phyloP scores from a whole-genome alignment of 2,329 filamentous ascomycete species.

The Dothideomycetes sp. region DNA sequence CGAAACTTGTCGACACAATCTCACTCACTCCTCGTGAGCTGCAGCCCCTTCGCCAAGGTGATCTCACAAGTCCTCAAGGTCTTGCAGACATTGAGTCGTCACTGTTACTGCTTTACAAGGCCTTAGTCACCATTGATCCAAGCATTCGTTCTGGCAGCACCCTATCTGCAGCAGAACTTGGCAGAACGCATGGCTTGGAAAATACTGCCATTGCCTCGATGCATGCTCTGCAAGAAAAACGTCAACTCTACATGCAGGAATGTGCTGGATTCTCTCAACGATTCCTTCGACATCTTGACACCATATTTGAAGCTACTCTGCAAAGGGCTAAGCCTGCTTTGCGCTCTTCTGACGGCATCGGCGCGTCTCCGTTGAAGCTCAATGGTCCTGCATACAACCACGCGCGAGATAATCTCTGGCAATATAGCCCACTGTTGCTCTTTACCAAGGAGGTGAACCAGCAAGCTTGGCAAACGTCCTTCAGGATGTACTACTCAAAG shows the following conservation, averaged over 20 bases:
- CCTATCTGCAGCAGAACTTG: slow-evolving; percentile 35
- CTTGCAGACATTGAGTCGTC: slow-evolving; percentile 68
- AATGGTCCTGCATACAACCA: slow-evolving; percentile 59
- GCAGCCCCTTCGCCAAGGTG: slow-evolving; percentile 59
- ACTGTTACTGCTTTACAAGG: slow-evolving; percentile 75
- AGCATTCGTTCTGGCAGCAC: slow-evolving; percentile 49
- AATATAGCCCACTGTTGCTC: slow-evolving; percentile 75
- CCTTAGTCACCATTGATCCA: slow-evolving; percentile 88
- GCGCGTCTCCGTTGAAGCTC: slow-evolving; percentile 44
- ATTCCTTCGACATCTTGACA: slow-evolving; percentile 69
- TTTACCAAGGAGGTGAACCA: slow-evolving; percentile 80
- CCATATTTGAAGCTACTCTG: slow-evolving; percentile 67
- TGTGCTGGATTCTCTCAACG: slow-evolving; percentile 66
- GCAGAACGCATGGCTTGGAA: slow-evolving; percentile 56
- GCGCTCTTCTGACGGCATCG: slow-evolving; percentile 21
- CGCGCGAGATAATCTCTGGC: slow-evolving; percentile 68
- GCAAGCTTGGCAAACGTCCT: slow-evolving; percentile 67
- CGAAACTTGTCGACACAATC: slow-evolving; percentile 80
- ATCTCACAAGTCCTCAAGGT: slow-evolving; percentile 59
- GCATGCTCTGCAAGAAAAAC: slow-evolving; percentile 90
- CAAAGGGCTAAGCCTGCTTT: slow-evolving; percentile 35
- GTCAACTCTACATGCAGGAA: slow-evolving; percentile 73
- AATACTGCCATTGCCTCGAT: slow-evolving; percentile 65
- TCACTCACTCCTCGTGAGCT: slow-evolving; percentile 73
- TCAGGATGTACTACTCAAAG: slow-evolving; percentile 71